These are phyloP conservation scores for Lojkania enalia DNA, from an alignment of 2,329 filamentous ascomycete species.

Conservation along the genomic window DNA sequence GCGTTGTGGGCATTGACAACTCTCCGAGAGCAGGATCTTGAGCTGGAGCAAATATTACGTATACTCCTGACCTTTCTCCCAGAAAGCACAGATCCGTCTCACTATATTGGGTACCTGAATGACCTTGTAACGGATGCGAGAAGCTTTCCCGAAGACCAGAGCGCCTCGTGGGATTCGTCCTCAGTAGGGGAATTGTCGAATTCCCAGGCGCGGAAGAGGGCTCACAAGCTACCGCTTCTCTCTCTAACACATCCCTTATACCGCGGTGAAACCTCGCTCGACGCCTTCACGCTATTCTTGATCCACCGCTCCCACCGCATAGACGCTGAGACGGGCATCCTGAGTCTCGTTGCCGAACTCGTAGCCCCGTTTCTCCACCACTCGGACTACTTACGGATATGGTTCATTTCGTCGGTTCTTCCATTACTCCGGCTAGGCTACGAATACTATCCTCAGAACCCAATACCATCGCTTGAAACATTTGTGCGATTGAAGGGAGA, in stretches of 20 bases:
- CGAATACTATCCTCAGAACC: conserved; percentile 66
- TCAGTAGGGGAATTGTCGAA: conserved; percentile 63
- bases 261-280: conserved; percentile 54
- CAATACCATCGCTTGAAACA: conserved; percentile 60
- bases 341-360: conserved; percentile 68
- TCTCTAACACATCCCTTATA: conserved; percentile 58
- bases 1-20: conserved; percentile 64
- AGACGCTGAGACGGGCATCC: conserved; percentile 71
- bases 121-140: conserved; percentile 58
- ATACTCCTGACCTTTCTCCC: conserved; percentile 78
- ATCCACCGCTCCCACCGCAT: conserved; percentile 69
- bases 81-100: conserved; percentile 65
- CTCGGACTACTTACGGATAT: conserved; percentile 63
- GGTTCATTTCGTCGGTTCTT: conserved; percentile 70
- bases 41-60: conserved; percentile 67
- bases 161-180: conserved; percentile 55
- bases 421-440: conserved; percentile 70
- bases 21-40: conserved; percentile 60
- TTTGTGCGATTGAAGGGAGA: conserved; percentile 66
- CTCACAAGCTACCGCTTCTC: conserved; percentile 65
- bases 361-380: conserved; percentile 69
- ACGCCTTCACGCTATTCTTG: conserved; percentile 66
- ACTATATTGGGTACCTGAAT: conserved; percentile 65
- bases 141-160: conserved; percentile 42
- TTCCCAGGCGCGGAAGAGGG: conserved; percentile 65